These are phyloP conservation scores for Ophiostoma himal-ulmi DNA, from an alignment of 2,329 filamentous ascomycete genomes.

Conservation along the genomic window DNA sequence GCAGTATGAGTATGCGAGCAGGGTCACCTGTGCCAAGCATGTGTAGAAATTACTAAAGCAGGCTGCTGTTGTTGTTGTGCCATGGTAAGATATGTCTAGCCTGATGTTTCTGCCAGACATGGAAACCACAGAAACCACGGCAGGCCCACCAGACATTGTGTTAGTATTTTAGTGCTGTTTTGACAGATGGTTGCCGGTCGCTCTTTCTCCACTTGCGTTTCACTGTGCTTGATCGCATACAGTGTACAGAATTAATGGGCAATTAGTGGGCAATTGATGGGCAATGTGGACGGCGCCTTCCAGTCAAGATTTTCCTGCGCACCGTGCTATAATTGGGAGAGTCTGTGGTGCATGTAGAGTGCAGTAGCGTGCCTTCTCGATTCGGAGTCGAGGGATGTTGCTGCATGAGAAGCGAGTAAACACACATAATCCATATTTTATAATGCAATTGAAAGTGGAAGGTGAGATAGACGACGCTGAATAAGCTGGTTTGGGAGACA, in stretches of 20 bases:
- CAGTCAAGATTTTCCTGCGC: not conserved
- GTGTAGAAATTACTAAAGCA: not conserved
- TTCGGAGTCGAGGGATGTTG: not conserved
- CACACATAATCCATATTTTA: too few species aligned
- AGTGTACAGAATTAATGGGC: not conserved
- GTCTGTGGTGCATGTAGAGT: not conserved
- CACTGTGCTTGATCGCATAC: not conserved
- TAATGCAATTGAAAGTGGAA: not conserved
- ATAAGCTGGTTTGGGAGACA: not conserved
- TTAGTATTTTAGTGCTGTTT: not conserved
- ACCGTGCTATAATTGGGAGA: slow-evolving; percentile 5
- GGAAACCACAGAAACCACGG: slow-evolving; percentile 26
- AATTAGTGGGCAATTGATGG: not conserved
- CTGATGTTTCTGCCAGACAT: slow-evolving; percentile 15
- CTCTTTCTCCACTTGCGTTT: slow-evolving; percentile 7
- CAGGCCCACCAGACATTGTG: slow-evolving; percentile 16
- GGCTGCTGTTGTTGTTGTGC: slow-evolving; percentile 18
- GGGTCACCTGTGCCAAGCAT: not conserved
- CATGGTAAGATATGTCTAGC: not conserved
- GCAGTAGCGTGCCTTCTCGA: not conserved
- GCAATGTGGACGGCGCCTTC: not conserved
- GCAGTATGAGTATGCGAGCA: not conserved
- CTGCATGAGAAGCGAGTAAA: not conserved
- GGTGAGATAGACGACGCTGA: not conserved
- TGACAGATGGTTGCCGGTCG: slow-evolving; percentile 2